Base-by-base conservation (phyloP, 177 flowering plant species). In the Vitis hybrid region DNA sequence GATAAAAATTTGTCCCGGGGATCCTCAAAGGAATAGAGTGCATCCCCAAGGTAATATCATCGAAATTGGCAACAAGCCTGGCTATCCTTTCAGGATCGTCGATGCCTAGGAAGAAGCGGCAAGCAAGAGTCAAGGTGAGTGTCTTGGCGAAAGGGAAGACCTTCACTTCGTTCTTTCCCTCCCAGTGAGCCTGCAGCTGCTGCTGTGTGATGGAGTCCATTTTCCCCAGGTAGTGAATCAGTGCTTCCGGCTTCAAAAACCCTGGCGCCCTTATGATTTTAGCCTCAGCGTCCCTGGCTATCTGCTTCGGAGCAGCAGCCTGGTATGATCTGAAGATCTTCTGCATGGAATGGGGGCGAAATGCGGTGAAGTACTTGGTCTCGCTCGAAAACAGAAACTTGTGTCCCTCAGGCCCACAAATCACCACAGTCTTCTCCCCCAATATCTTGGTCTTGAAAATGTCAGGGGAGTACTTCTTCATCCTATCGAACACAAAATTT, bases 351-450 rank as follows among this genome's bases (percentile, higher is more conserved):
- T 62, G 72, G 11, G 78, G 80, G 52, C 82, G 77, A 72, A 78
- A 80, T 3, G 62, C 55, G 18, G 71, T 67, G 65, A 72, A 60
- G 61, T 67, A 70, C 68, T 72, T 77, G 11, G 60, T 24, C 56
- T 81, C 80, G 52, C 75, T 79, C 40, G 80, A 70, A 68, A 81
- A 81, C 21, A 81, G 61, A 66, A 79, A 76, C 35, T 79, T 78
- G 79, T 78, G 62, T 0, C 79, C 83, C 8, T 52, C 63, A 12
- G 80, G 77, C 11, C 84, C 78, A 63, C 84, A 79, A 16, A 81
- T 54, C n/a, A 74, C 74, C 0, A 73, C 79, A 21, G 68, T 70
- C 2, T 64, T 70, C 54, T 79, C 71, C 3, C 75, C 73, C 5
- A 81, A 58, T 11, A 81, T 24, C 2, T 66, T 66, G 30, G 82